phyloP scores from a whole-genome alignment of 805 yeast species.

The Tanozyma kutaoensis region DNA sequence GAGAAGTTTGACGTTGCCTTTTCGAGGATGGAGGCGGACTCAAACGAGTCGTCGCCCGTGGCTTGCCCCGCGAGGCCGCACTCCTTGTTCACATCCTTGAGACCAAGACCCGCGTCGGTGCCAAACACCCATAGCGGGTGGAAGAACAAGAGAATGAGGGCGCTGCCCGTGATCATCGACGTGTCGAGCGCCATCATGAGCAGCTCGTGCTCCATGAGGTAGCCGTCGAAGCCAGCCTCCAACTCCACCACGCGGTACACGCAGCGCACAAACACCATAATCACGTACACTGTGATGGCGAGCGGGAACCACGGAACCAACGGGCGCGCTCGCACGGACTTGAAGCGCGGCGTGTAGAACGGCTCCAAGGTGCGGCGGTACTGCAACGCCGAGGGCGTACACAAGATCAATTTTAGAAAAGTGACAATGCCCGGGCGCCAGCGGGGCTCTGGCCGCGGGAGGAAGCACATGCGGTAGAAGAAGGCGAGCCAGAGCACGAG shows the following conservation, averaged over 20 bases:
- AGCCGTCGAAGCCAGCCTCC: conserved; percentile 60
- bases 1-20: too few relatives aligned
- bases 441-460: too few relatives aligned
- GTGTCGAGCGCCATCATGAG: conserved; percentile 33
- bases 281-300: conserved; percentile 32
- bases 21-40: too few relatives aligned
- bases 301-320: conserved; percentile 31
- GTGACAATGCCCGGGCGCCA: too few relatives aligned
- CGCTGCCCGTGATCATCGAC: conserved; percentile 21
- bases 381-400: too few relatives aligned
- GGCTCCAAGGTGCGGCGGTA: too few relatives aligned
- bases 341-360: conserved; percentile 21
- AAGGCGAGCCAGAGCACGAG: conserved; percentile 36
- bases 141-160: conserved; percentile 23
- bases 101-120: too few relatives aligned
- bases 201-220: conserved; percentile 34
- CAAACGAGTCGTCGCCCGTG: too few relatives aligned
- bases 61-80: too few relatives aligned
- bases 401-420: too few relatives aligned
- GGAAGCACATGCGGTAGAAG: conserved; percentile 26
- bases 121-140: conserved; percentile 56
- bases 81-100: too few relatives aligned
- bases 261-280: conserved; percentile 52
- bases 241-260: conserved; percentile 64
- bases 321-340: conserved; percentile 16